Conservation (phyloP, 2,329 filamentous ascomycete genomes). For the Scolecobasidium constrictum region DNA sequence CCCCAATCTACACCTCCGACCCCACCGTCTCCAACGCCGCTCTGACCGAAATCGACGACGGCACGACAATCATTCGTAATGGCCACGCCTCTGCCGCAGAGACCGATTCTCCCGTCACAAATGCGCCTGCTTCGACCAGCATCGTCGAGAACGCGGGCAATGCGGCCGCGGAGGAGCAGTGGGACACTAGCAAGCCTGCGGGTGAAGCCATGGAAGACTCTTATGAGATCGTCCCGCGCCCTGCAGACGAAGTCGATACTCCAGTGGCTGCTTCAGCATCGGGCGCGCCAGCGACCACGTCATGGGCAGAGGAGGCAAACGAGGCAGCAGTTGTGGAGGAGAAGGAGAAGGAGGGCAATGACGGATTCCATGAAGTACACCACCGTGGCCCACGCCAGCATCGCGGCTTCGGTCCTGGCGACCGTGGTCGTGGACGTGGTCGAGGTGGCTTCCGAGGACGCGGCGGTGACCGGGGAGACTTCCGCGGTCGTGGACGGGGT, state of each 20-base stretch:
- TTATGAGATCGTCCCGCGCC: slow-evolving; percentile 67
- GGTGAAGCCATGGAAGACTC: slow-evolving; percentile 44
- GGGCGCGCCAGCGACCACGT: slow-evolving; percentile 40
- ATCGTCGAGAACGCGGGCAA: slow-evolving; percentile 33
- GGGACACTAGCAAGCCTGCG: slow-evolving; percentile 47
- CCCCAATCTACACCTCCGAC: slow-evolving; percentile 38
- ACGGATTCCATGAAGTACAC: slow-evolving; percentile 63
- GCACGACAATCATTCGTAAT: slow-evolving; percentile 18
- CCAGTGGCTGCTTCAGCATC: slow-evolving; percentile 29
- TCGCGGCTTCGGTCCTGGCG: slow-evolving; percentile 17
- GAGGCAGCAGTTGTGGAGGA: slow-evolving; percentile 12
- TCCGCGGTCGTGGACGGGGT: slow-evolving; percentile 25
- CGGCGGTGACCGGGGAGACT: slow-evolving; percentile 41
- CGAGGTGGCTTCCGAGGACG: slow-evolving; percentile 36
- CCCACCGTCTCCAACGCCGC: slow-evolving; percentile 57
- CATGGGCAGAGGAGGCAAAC: slow-evolving; percentile 70
- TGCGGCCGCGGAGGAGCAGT: slow-evolving; percentile 52
- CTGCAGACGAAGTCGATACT: slow-evolving; percentile 64
- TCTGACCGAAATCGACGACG: slow-evolving; percentile 53
- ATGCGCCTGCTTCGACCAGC: slow-evolving; percentile 25
- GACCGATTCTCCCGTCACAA: slow-evolving; percentile 15
- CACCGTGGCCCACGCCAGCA: slow-evolving; percentile 20
- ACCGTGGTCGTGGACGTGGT: slow-evolving; percentile 43
- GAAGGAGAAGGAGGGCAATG: slow-evolving; percentile 31
- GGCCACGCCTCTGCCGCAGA: slow-evolving; percentile 12